Evolutionary conservation across 2,329 filamentous ascomycete genomes (phyloP).

Genomic region (Colletotrichum truncatum): DNA sequence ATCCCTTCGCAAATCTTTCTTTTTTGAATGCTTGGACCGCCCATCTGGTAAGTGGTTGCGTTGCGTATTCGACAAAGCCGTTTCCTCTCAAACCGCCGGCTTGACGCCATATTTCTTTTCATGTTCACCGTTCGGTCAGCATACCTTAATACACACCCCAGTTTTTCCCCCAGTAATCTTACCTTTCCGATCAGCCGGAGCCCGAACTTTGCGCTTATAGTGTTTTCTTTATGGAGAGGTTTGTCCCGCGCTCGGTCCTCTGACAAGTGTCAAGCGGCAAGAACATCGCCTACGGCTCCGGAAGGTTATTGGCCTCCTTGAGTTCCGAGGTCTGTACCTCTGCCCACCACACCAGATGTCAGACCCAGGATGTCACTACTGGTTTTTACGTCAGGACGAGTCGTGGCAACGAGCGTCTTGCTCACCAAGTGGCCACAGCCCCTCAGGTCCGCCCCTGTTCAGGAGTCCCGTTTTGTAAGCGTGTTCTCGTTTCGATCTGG

Average conservation of each 20-base stretch:
- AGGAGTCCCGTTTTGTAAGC: neutral
- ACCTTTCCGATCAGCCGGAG: neutral
- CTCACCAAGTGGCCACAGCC: neutral
- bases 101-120: neutral
- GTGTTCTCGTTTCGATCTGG: constrained; percentile 11
- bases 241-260: constrained; percentile 11
- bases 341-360: constrained; percentile 15
- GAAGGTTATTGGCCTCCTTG: neutral
- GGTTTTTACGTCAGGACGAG: neutral
- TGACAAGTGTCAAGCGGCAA: constrained; percentile 14
- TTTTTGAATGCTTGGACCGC: constrained; percentile 3
- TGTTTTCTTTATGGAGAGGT: neutral
- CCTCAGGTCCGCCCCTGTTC: constrained; percentile 6
- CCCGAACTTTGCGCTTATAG: neutral
- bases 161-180: neutral
- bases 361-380: neutral
- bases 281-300: neutral
- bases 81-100: neutral
- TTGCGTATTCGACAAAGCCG: neutral
- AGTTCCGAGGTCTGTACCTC: neutral
- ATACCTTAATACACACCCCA: neutral
- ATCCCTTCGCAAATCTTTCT: constrained; percentile 12
- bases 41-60: neutral
- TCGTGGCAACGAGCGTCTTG: neutral
- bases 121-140: neutral